These are phyloP conservation scores for Podochytrium sp. DNA, from an alignment of 192 early-diverging fungal species.

Conservation along the genomic window DNA sequence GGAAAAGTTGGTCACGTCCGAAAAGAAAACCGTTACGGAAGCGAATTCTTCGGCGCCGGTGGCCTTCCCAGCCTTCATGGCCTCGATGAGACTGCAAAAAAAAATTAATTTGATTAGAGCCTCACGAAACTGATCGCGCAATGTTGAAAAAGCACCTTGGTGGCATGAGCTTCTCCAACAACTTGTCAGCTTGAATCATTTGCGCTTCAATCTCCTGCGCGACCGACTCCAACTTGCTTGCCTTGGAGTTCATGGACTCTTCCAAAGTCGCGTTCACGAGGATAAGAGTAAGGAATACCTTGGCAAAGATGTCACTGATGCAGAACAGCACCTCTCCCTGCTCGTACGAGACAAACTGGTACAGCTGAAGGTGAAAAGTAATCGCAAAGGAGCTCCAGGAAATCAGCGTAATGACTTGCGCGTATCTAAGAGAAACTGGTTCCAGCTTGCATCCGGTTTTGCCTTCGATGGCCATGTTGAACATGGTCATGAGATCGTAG, in stretches of 20 bases:
- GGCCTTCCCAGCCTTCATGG: constrained; percentile 43
- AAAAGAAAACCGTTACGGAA: constrained; percentile 49
- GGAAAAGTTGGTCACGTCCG: constrained; percentile 50
- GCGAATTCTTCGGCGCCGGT: constrained; percentile 43
- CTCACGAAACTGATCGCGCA: no score
- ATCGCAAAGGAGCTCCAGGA: constrained; percentile 20
- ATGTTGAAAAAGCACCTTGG: constrained; percentile 3
- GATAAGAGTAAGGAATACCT: constrained; percentile 45
- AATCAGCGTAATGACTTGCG: background rate
- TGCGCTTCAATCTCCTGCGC: constrained; percentile 37
- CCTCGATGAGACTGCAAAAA: constrained; percentile 27
- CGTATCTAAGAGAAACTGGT: background rate
- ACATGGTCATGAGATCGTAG: constrained; percentile 24
- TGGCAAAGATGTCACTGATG: constrained; percentile 40
- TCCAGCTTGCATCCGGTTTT: constrained; percentile 34
- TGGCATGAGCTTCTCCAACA: constrained; percentile 41
- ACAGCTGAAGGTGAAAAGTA: constrained; percentile 5
- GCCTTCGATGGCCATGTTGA: constrained; percentile 23
- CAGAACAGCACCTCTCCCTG: constrained; percentile 34
- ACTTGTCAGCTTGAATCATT: constrained; percentile 34
- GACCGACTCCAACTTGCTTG: constrained; percentile 32
- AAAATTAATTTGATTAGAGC: background rate
- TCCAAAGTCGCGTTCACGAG: constrained; percentile 48
- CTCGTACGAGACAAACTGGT: constrained; percentile 23
- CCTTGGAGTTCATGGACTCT: constrained; percentile 39